Conservation (phyloP, 192 early-diverging fungal species). For the Linnemannia elongata region DNA sequence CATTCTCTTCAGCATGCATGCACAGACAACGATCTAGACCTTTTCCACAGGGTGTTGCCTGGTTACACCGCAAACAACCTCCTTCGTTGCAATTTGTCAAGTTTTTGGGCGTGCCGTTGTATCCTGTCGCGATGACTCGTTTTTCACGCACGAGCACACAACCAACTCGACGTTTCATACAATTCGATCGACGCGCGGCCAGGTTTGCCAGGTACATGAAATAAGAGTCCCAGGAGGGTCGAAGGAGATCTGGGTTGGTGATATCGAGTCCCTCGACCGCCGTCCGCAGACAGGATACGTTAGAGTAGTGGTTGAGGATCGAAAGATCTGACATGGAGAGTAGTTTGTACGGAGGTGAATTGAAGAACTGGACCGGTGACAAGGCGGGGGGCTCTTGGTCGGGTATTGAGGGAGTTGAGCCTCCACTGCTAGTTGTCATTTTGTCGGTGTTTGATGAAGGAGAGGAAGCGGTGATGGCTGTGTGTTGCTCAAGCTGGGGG, state of each 20-base stretch:
- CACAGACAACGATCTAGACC: constrained; percentile 92
- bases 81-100: constrained; percentile 95
- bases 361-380: not conserved
- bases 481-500: not conserved
- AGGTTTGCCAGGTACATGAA: constrained; percentile 96
- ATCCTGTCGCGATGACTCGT: constrained; percentile 96
- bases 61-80: constrained; percentile 95
- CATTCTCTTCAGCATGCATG: constrained; percentile 99
- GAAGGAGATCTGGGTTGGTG: constrained; percentile 77
- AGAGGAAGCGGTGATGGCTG: not conserved
- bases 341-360: constrained; percentile 48
- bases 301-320: constrained; percentile 71
- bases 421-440: not conserved
- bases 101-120: constrained; percentile 97
- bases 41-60: constrained; percentile 80
- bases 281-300: constrained; percentile 52
- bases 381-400: not conserved
- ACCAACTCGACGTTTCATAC: constrained; percentile 99
- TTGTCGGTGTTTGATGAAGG: not conserved
- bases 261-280: constrained; percentile 70
- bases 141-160: constrained; percentile 91
- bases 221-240: constrained; percentile 97
- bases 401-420: not conserved
- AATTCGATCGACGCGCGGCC: constrained; percentile 92
- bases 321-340: constrained; percentile 70